Evolutionary conservation across 768 basidiomycete genomes (phyloP), one percentile per base, ranked within the genome.

Genomic region (Russula dissimulans): DNA sequence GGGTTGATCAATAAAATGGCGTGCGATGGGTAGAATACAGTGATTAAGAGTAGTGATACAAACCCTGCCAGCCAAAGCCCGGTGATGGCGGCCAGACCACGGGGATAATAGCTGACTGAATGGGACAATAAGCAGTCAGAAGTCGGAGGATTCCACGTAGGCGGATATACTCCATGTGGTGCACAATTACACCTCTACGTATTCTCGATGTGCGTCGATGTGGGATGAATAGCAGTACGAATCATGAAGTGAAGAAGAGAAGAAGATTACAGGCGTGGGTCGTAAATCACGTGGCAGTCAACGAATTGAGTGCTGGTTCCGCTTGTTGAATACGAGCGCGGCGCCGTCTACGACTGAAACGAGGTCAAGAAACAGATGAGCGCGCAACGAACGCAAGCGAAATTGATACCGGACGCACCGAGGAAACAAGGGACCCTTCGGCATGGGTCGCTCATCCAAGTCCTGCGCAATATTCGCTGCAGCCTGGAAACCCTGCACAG

Each of bases 391-490:
- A 22, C 14, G 5, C n/a, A 46, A 34, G 36, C 4, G 32, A 17
- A n/a, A 29, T 42, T 1, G 22, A 29, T 12, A 32, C 34, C 5
- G 34, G 34, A 78, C 83, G 42, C 57, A 89, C 87, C 89, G 81
- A 46, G 91, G 90, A 72, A 91, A 88, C 70, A 91, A 70, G 12
- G 91, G 89, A 0, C 93, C 91, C 66, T 85, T 86, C 8, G 94
- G 95, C 95, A 97, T 97, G 32, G 82, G 80, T 54, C 97, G 81
- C 56, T 87, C 85, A 70, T 99, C 97, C 64, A 99, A 74, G 70
- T 99, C 97, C 46, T 97, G 75, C 1, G 95, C 81, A 57, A 98
- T 85, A 71, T 95, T 95, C 8, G 90, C 85, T 2, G 92, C 91
- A 53, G 93, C 87, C 76, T 98, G 95, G 61, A 98, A 79, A 11